phyloP scores from a whole-genome alignment of 495 filamentous ascomycete genomes.

The Glutinoglossum americanum region DNA sequence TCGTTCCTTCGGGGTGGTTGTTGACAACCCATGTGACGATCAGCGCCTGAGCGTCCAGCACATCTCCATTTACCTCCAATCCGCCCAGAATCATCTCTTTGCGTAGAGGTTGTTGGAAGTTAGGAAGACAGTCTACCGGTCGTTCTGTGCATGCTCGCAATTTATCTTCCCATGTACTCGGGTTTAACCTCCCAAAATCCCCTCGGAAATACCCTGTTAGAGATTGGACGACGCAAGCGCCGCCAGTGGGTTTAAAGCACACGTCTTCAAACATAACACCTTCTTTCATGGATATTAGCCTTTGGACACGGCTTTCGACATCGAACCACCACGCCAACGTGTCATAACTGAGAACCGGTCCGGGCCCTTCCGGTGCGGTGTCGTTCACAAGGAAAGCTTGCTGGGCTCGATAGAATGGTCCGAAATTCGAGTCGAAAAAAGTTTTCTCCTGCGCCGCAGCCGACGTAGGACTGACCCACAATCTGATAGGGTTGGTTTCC shows the following conservation, averaged over 20 bases:
- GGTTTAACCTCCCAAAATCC: conserved; percentile 36
- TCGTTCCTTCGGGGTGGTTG: conserved; percentile 54
- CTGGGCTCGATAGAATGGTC: conserved; percentile 84
- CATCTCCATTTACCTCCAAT: conserved; percentile 39
- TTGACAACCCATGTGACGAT: conserved; percentile 93
- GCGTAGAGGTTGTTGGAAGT: conserved; percentile 65
- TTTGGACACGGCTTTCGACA: conserved; percentile 52
- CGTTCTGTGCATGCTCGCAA: conserved; percentile 50
- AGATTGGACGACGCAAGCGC: conserved; percentile 82
- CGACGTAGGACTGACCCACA: conserved; percentile 91
- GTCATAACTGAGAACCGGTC: conserved; percentile 67
- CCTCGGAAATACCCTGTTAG: conserved; percentile 67
- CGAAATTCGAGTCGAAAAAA: conserved; percentile 90
- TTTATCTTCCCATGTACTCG: conserved; percentile 42
- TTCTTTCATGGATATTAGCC: conserved; percentile 40
- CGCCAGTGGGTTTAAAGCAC: conserved; percentile 81
- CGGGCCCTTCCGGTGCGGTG: conserved; percentile 34
- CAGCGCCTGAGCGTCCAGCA: conserved; percentile 57
- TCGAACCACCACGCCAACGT: conserved; percentile 88
- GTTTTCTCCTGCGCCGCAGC: conserved; percentile 77
- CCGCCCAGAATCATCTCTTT: conserved; percentile 75
- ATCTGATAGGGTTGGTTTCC: conserved; percentile 68
- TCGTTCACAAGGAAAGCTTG: conserved; percentile 90
- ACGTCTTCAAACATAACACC: conserved; percentile 55
- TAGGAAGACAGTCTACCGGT: conserved; percentile 63